Evolutionary conservation across 768 basidiomycete genomes (phyloP), one percentile per base, ranked within the genome.

Genomic region (Phanerodontia chrysosporium): DNA sequence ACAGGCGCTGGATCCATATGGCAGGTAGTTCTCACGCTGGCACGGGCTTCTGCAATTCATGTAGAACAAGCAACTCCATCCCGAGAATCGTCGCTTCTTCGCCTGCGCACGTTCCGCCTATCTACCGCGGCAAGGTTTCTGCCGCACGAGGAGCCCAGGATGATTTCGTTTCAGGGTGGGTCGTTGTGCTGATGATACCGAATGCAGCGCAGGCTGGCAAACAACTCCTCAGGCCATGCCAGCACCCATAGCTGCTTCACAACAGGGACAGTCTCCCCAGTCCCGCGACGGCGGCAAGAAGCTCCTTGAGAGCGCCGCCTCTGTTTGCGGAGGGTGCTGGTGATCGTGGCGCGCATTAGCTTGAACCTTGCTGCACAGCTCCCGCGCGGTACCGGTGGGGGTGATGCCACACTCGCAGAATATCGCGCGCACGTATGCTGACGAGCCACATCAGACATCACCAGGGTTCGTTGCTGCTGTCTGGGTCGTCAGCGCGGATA

Each of bases 271-370:
- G n/a, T n/a, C n/a, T n/a, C n/a, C n/a, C n/a, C n/a, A n/a, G n/a
- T n/a, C n/a, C n/a, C n/a, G n/a, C n/a, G 16, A 30, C 29, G 49
- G 21, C 30, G 28, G 49, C 49, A 51, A 32, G n/a, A n/a, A n/a
- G n/a, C 13, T 29, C n/a, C 30, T 21, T 32, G 48, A 21, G 49
- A 32, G 49, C 49, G 32, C 49, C 29, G 49, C 29, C 49, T 30
- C 29, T 30, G 28, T n/a, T 28, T 30, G 28, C 32, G 30, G 49
- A 12, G n/a, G 10, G 22, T 30, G 30, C 30, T 22, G 9, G 10
- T 51, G 49, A 51, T 51, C 49, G 49, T 51, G 49, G 49, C 49
- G 49, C 22, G 7, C 29, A 22, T 32, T n/a, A 51, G 49, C 49
- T n/a, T 30, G 29, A 51, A 51, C 49, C 29, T 51, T 51, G 28